phyloP scores from a whole-genome alignment of 805 yeast genomes.

The Pichia eremophila region DNA sequence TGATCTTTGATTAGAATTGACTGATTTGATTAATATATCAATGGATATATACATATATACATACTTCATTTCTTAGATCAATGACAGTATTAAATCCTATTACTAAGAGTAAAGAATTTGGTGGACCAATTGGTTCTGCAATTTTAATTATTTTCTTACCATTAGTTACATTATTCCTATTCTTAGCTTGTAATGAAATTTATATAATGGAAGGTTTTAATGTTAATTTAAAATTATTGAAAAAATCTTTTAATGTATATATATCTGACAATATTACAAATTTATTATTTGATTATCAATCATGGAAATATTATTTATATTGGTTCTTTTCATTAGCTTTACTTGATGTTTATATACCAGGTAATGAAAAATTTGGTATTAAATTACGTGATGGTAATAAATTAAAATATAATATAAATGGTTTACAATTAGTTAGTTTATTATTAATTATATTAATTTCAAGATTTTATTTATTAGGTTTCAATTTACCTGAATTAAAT shows the following conservation, averaged over 20 bases:
- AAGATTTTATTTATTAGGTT: slow-evolving; percentile 40
- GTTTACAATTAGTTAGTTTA: slow-evolving; percentile 43
- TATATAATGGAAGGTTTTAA: slow-evolving; percentile 43
- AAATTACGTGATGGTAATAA: slow-evolving; percentile 65
- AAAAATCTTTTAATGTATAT: slow-evolving; percentile 10
- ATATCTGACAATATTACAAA: slow-evolving; percentile 15
- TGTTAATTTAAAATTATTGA: slow-evolving; percentile 32
- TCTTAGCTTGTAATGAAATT: slow-evolving; percentile 50
- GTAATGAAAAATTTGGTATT: slow-evolving; percentile 65
- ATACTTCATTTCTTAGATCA: neutral
- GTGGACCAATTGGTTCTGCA: slow-evolving; percentile 68
- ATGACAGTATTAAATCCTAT: slow-evolving; percentile 48
- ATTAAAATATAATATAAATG: slow-evolving; percentile 75
- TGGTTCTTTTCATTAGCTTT: slow-evolving; percentile 67
- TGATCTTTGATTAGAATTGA: too few relatives aligned
- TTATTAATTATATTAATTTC: slow-evolving; percentile 33
- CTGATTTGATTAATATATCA: too few relatives aligned
- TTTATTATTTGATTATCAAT: slow-evolving; percentile 33
- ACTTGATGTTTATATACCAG: slow-evolving; percentile 63
- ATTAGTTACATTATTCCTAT: slow-evolving; percentile 45
- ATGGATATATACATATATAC: too few relatives aligned
- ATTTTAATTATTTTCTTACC: slow-evolving; percentile 64
- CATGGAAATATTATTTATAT: slow-evolving; percentile 54
- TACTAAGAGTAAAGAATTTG: slow-evolving; percentile 66
- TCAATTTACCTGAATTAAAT: slow-evolving; percentile 60